Conservation (phyloP, 176 grass and related monocot genomes). For the Echinochloa phyllopogon region DNA sequence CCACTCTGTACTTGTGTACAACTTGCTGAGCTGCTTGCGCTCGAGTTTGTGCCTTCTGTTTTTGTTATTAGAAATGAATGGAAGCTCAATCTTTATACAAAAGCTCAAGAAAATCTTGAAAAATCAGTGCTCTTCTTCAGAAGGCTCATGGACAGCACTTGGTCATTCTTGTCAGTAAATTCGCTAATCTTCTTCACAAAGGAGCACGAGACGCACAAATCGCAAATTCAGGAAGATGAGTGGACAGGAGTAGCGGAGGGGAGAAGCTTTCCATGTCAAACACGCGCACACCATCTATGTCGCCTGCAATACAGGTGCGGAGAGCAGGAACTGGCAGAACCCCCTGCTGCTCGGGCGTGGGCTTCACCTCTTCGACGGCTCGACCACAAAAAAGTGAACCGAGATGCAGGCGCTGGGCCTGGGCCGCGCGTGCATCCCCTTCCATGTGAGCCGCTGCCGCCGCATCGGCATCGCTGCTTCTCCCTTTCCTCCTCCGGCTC, state of each 20-base stretch:
- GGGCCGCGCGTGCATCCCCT: conserved; percentile 8
- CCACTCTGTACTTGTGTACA: background rate
- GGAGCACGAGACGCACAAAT: background rate
- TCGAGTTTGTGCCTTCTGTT: background rate
- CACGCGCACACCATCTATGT: background rate
- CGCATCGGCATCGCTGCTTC: conserved; percentile 14
- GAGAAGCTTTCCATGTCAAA: background rate
- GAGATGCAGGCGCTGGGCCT: conserved; percentile 42
- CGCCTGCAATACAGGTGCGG: too few species aligned
- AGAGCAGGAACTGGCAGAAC: background rate
- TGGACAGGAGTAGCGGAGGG: background rate
- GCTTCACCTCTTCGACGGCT: background rate
- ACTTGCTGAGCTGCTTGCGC: background rate
- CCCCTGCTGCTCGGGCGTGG: too few species aligned
- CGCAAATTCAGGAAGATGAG: background rate
- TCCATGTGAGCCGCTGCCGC: conserved; percentile 22
- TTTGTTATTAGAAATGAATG: too few species aligned
- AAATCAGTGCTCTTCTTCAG: background rate
- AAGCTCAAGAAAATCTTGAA: background rate
- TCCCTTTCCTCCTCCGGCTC: background rate
- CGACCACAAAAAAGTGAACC: background rate
- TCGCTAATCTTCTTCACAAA: background rate
- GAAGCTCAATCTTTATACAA: background rate
- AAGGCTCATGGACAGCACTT: background rate
- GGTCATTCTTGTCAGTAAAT: background rate